Conservation (phyloP, 306 rosid genomes). For the Sicyos edulis region DNA sequence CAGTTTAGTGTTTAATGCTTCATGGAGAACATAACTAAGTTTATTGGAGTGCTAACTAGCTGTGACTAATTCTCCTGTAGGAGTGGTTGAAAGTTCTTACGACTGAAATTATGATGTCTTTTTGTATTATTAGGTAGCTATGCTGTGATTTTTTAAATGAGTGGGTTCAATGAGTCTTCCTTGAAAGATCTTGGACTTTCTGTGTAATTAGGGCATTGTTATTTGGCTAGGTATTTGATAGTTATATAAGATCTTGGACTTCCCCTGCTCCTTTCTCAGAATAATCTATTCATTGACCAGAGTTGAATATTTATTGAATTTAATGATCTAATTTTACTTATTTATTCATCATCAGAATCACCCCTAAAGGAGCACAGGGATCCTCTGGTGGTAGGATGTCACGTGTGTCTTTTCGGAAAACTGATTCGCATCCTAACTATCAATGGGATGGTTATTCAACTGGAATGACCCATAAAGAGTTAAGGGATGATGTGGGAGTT, state of each 20-base stretch:
- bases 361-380: slow-evolving; percentile 49
- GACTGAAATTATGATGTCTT: neutral
- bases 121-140: neutral
- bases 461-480: slow-evolving; percentile 35
- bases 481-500: slow-evolving; percentile 44
- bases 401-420: slow-evolving; percentile 41
- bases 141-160: neutral
- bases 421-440: slow-evolving; percentile 43
- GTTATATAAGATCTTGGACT: too few species aligned
- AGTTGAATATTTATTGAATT: neutral
- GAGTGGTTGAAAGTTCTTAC: neutral
- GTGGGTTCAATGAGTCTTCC: neutral
- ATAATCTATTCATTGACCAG: neutral
- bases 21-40: neutral
- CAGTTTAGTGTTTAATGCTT: neutral
- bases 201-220: neutral
- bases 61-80: neutral
- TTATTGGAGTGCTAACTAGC: neutral
- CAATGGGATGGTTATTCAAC: slow-evolving; percentile 35
- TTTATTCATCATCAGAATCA: slow-evolving; percentile 32
- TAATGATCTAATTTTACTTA: neutral
- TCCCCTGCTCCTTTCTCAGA: too few species aligned
- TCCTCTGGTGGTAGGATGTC: slow-evolving; percentile 46
- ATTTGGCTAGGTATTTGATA: neutral
- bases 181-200: neutral